Evolutionary conservation across 2,329 filamentous ascomycete species (phyloP), one percentile per base, ranked within the genome.

Genomic region (Chaetomiaceae sp.): DNA sequence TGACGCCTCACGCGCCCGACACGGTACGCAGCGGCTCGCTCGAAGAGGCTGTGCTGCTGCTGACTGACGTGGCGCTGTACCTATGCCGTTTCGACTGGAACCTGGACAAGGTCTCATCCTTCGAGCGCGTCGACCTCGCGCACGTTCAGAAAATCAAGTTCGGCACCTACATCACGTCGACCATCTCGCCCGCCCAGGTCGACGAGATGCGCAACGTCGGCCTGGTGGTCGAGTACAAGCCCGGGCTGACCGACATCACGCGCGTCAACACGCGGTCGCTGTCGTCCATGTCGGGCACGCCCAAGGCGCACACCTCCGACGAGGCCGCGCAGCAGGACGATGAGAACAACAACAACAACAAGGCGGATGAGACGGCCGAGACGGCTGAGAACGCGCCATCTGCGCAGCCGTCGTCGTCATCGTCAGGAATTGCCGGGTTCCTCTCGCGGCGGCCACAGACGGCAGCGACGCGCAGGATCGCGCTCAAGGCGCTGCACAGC

Each of bases 71-170:
- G 0, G 91, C 89, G 0, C 64, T 97, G 3, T 97, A 97, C 62
- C 81, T 88, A 51, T 96, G 90, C 63, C 81, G 87, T 12, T 90
- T 97, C 57, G 89, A 97, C 65, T 97, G 91, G 89, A 86, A 86
- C 52, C 83, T 89, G 7, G 93, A 97, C 68, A 97, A 97, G 62
- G 87, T 98, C 1, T 84, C 85, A 11, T 89, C 86, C 0, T 97
- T 96, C 63, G 90, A 97, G 67, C 77, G 90, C 7, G 81, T 96
- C 12, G 82, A 86, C 48, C 73, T 97, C 7, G 74, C 78, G 17
- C 86, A 88, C 47, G 71, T 98, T 29, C 75, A 77, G 1, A 74
- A 76, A 19, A 79, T 98, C 56, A 83, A 82, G 60, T 79, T 83
- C 50, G 93, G 93, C 17, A 84, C 88, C 0, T 98, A 97, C 60